Conservation (phyloP, 768 basidiomycete species). For the Boletus insuetus region DNA sequence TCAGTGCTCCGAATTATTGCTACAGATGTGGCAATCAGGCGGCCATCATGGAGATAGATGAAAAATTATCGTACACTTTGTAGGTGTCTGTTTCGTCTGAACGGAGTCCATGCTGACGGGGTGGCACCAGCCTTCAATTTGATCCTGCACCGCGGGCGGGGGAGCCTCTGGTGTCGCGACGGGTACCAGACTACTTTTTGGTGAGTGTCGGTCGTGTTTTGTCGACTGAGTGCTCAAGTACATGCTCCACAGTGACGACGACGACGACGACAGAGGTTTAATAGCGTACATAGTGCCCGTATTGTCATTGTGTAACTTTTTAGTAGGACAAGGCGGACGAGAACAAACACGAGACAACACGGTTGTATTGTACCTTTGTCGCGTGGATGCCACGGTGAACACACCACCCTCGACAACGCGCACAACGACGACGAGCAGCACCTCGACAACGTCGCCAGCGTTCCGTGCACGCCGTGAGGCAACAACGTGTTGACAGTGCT, state of each 20-base stretch:
- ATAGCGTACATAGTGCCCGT: slow-evolving; percentile 22
- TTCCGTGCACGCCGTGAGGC: slow-evolving; percentile 6
- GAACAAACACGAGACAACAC: slow-evolving; percentile 29
- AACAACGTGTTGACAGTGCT: slow-evolving; percentile 23
- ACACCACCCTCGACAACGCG: slow-evolving; percentile 2
- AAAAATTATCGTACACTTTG: slow-evolving; percentile 95
- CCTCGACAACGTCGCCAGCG: background rate
- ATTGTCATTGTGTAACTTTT: slow-evolving; percentile 20
- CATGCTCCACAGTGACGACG: slow-evolving; percentile 20
- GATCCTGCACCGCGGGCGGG: slow-evolving; percentile 99
- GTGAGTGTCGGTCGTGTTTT: slow-evolving; percentile 54
- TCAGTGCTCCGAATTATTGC: slow-evolving; percentile 99
- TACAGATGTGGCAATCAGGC: slow-evolving; percentile 99
- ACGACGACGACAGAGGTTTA: slow-evolving; percentile 5
- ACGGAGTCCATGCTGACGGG: background rate
- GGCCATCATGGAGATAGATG: slow-evolving; percentile 99
- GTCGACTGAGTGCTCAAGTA: background rate
- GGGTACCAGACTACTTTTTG: slow-evolving; percentile 93
- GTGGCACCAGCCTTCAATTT: slow-evolving; percentile 83
- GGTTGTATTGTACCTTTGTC: slow-evolving; percentile 13
- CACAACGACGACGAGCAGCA: slow-evolving; percentile 12
- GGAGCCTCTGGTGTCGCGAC: slow-evolving; percentile 94
- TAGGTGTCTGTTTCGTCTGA: slow-evolving; percentile 38
- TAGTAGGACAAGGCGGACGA: slow-evolving; percentile 4
- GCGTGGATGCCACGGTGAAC: background rate